Evolutionary conservation across 192 early-diverging fungal species (phyloP).

Genomic region (Coemansia reversa): DNA sequence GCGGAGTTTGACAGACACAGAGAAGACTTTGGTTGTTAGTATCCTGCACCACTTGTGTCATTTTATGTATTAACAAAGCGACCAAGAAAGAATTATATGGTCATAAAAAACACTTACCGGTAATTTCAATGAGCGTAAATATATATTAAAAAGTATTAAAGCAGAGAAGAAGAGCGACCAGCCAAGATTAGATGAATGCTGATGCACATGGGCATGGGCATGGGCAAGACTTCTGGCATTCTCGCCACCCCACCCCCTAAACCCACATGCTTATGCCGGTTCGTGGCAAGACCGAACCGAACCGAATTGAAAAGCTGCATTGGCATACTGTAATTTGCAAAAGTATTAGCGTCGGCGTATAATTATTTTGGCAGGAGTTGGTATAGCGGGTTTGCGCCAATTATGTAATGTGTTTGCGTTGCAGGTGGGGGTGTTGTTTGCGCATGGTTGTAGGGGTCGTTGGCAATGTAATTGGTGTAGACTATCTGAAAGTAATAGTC

Average conservation of each 20-base stretch:
- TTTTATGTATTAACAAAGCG: background rate
- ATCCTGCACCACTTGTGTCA: background rate
- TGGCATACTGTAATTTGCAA: too few species aligned
- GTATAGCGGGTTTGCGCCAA: too few species aligned
- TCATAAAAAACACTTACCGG: background rate
- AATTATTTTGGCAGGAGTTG: too few species aligned
- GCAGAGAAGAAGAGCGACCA: background rate
- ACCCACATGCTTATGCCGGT: background rate
- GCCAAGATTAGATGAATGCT: background rate
- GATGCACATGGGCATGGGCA: too few species aligned
- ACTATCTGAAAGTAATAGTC: too few species aligned
- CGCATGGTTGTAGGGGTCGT: too few species aligned
- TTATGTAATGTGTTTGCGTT: too few species aligned
- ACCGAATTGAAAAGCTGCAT: background rate
- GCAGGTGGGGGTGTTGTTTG: too few species aligned
- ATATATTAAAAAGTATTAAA: background rate
- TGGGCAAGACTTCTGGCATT: background rate
- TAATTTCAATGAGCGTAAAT: background rate
- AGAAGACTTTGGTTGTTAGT: background rate
- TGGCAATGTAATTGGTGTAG: too few species aligned
- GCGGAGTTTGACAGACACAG: background rate
- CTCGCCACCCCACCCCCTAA: background rate
- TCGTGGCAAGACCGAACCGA: background rate
- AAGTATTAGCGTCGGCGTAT: too few species aligned
- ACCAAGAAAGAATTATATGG: background rate